Conservation (phyloP, 2,329 filamentous ascomycete species). For the Sporothrix brasiliensis region DNA sequence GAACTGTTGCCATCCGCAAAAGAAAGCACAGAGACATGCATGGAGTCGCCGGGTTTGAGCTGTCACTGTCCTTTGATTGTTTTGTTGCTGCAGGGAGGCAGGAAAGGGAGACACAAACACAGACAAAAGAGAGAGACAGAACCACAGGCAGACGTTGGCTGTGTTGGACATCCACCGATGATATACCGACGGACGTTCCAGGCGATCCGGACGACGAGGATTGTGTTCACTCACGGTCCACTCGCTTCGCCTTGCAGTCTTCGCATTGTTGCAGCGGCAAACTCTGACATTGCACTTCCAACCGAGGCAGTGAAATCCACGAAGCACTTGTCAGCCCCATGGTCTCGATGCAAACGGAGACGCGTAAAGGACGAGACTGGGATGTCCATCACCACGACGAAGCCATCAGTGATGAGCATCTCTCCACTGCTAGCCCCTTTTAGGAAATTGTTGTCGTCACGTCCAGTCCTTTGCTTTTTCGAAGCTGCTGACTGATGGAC, state of each 20-base stretch:
- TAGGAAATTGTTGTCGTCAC: no score
- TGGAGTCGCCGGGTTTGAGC: neutral
- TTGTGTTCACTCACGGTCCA: neutral
- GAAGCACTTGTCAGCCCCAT: neutral
- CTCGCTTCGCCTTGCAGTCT: neutral
- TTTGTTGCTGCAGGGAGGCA: neutral
- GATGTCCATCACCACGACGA: no score
- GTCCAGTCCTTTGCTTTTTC: no score
- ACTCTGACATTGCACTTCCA: neutral
- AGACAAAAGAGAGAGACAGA: neutral
- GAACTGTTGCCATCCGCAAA: neutral
- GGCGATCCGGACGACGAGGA: neutral
- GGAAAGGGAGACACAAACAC: constrained; percentile 8
- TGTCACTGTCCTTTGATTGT: no score
- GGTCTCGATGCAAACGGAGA: no score
- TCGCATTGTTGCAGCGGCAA: neutral
- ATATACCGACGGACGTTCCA: neutral
- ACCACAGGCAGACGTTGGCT: no score
- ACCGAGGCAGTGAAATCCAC: neutral
- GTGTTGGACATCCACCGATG: neutral
- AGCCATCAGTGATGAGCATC: no score
- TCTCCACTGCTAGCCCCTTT: no score
- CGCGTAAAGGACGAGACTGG: no score
- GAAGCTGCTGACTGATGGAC: no score
- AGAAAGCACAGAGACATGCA: constrained; percentile 7